Conservation (phyloP, 768 basidiomycete species). For the Suillus variegatus region DNA sequence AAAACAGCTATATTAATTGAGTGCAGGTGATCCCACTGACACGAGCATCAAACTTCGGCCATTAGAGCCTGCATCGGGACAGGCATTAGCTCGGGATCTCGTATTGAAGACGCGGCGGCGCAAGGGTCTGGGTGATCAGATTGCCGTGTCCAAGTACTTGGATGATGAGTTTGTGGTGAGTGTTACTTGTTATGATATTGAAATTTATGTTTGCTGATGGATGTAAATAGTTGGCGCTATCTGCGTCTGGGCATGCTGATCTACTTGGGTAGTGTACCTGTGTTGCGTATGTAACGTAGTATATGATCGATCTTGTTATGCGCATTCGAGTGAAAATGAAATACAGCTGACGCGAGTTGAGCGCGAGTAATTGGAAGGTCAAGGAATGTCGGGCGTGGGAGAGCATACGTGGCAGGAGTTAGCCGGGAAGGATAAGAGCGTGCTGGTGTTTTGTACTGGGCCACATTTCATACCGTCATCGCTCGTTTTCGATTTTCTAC, state of each 20-base stretch:
- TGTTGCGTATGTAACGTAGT: constrained; percentile 13
- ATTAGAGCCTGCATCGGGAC: constrained; percentile 95
- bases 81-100: constrained; percentile 90
- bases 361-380: background rate
- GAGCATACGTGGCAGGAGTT: constrained; percentile 8
- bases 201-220: constrained; percentile 10
- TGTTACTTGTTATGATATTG: constrained; percentile 17
- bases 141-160: constrained; percentile 95
- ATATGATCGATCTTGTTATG: constrained; percentile 5
- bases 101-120: constrained; percentile 95
- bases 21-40: constrained; percentile 92
- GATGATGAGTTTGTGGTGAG: constrained; percentile 95
- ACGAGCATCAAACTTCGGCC: constrained; percentile 95
- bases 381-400: constrained; percentile 4
- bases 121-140: constrained; percentile 96
- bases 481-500: constrained; percentile 36
- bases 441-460: constrained; percentile 17
- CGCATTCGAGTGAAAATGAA: constrained; percentile 26
- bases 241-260: constrained; percentile 95
- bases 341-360: background rate
- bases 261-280: constrained; percentile 60
- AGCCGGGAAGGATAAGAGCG: constrained; percentile 38
- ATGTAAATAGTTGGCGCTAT: constrained; percentile 73
- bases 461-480: constrained; percentile 33
- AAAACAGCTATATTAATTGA: background rate